A percentile compares a stretch with the other conserved stretches of the same genome.
Conservation (phyloP, 805 yeast genomes). For the Candida easanensis region DNA sequence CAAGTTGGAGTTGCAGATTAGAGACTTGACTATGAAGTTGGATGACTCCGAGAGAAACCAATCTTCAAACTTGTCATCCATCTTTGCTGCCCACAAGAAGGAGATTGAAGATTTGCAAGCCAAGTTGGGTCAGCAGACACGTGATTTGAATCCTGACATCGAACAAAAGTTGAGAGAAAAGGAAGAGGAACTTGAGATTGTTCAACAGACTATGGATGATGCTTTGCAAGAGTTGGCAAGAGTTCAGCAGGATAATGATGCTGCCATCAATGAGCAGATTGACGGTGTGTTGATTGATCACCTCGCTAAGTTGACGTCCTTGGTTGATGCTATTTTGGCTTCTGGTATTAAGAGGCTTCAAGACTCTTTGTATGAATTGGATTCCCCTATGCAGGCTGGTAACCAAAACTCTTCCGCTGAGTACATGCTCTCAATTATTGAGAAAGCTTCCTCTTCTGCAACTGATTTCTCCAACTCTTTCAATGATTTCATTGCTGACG, state of each 20-base stretch:
- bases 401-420: conserved; percentile 73
- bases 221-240: conserved; percentile 60
- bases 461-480: conserved; percentile 80
- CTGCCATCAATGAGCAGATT: conserved; percentile 56
- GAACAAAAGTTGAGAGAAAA: conserved; percentile 54
- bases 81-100: conserved; percentile 58
- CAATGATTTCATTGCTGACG: conserved; percentile 74
- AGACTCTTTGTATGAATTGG: conserved; percentile 64
- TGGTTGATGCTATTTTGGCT: conserved; percentile 66
- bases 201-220: conserved; percentile 76
- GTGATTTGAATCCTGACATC: conserved; percentile 30
- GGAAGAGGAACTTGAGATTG: conserved; percentile 75
- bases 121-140: conserved; percentile 28
- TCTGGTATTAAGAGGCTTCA: conserved; percentile 73
- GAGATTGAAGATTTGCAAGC: conserved; percentile 55
- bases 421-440: conserved; percentile 63
- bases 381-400: conserved; percentile 81
- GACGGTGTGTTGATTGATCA: conserved; percentile 49
- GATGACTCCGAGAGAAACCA: conserved; percentile 60
- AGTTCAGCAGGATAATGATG: conserved; percentile 44
- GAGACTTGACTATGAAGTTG: conserved; percentile 56
- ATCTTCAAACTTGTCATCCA: conserved; percentile 57
- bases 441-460: conserved; percentile 64
- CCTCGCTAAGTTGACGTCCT: conserved; percentile 47
- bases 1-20: conserved; percentile 57